Conservation (phyloP, 768 basidiomycete species). For the Tephrocybe sp. region DNA sequence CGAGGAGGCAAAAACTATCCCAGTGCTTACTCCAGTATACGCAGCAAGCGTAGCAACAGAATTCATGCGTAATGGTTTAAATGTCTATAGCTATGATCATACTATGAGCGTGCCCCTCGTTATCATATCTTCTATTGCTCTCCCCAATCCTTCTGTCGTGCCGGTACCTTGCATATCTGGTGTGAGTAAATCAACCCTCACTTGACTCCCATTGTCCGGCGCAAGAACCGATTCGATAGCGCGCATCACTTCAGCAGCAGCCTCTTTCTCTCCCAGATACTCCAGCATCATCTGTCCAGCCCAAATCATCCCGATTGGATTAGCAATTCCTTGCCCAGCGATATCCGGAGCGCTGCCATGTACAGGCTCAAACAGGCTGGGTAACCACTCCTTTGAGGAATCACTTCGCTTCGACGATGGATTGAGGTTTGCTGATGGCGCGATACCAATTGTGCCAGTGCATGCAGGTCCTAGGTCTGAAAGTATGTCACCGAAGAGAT, state of each 20-base stretch:
- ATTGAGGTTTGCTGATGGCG: slow-evolving; percentile 53
- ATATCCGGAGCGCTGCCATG: slow-evolving; percentile 62
- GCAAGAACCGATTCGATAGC: slow-evolving; percentile 39
- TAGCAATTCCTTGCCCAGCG: slow-evolving; percentile 51
- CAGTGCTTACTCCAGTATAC: too few relatives aligned
- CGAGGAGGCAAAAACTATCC: too few relatives aligned
- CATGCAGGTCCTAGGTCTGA: slow-evolving; percentile 57
- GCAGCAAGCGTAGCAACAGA: too few relatives aligned
- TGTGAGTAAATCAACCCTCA: slow-evolving; percentile 27
- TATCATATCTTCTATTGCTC: slow-evolving; percentile 30
- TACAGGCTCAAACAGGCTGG: slow-evolving; percentile 55
- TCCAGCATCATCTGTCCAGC: slow-evolving; percentile 56
- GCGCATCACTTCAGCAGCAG: slow-evolving; percentile 37
- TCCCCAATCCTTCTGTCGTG: slow-evolving; percentile 34
- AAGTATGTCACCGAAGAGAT: slow-evolving; percentile 56
- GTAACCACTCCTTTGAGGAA: slow-evolving; percentile 39
- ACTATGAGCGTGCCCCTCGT: neutral
- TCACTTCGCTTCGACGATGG: slow-evolving; percentile 29
- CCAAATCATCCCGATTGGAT: slow-evolving; percentile 59
- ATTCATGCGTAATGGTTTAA: too few relatives aligned
- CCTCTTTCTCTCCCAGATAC: slow-evolving; percentile 39
- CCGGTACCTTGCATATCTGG: slow-evolving; percentile 39
- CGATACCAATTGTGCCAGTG: slow-evolving; percentile 56
- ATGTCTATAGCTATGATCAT: too few relatives aligned
- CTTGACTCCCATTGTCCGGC: slow-evolving; percentile 25